A percentile compares a stretch with the other conserved stretches of the same genome.
Conservation (phyloP, 805 yeast genomes). For the Starmera amethionina region DNA sequence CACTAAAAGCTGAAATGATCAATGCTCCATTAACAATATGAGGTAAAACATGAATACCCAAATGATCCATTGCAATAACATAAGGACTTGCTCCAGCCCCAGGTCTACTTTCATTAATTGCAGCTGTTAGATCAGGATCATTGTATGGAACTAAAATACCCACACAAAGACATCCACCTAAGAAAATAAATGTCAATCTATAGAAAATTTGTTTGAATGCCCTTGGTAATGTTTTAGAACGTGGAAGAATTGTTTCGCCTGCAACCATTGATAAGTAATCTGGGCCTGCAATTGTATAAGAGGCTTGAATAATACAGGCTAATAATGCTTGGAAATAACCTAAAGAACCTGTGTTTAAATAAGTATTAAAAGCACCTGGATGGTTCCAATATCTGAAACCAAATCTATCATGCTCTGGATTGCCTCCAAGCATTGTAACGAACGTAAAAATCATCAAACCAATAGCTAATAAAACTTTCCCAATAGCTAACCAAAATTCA, state of each 20-base stretch:
- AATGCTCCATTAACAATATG: constrained; percentile 72
- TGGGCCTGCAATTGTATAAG: constrained; percentile 79
- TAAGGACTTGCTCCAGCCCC: constrained; percentile 80
- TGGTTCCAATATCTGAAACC: constrained; percentile 50
- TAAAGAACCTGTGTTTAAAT: constrained; percentile 40
- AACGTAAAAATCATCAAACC: constrained; percentile 71
- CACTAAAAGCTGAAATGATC: constrained; percentile 67
- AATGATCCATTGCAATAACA: constrained; percentile 70
- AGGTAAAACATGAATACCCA: constrained; percentile 60
- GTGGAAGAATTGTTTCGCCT: constrained; percentile 67
- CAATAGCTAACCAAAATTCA: constrained; percentile 71
- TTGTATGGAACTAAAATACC: constrained; percentile 69
- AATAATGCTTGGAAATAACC: constrained; percentile 70
- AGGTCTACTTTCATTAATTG: constrained; percentile 51
- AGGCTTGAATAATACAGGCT: constrained; percentile 58
- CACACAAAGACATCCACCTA: constrained; percentile 68
- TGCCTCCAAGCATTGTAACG: constrained; percentile 81
- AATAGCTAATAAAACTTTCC: constrained; percentile 64
- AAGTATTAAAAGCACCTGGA: constrained; percentile 50
- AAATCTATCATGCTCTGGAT: constrained; percentile 55
- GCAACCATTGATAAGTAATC: constrained; percentile 82
- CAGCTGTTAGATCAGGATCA: constrained; percentile 48
- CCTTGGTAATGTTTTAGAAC: constrained; percentile 53
- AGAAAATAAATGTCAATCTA: constrained; percentile 56
- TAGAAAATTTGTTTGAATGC: constrained; percentile 71